Base-by-base conservation (phyloP, 768 basidiomycete species). In the Pisolithus microcarpus region DNA sequence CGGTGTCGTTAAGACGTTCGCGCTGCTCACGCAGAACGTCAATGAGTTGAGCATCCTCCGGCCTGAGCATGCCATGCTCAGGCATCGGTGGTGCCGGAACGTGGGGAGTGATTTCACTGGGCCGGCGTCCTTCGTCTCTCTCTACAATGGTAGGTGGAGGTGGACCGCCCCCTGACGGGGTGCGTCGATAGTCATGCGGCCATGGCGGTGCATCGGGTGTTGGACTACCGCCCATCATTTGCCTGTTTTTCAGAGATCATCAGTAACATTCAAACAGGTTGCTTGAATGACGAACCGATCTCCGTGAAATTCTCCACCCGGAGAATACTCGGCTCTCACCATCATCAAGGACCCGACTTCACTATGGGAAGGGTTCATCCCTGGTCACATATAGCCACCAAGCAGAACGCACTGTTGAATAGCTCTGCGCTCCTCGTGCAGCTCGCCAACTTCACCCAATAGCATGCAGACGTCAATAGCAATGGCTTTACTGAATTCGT, bases 401-500 rank as follows among this genome's bases (percentile, higher is more conserved):
- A 38, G 42, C 44, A 24, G 0, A 16, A 78, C 86, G 45, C 70
- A 91, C 89, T 85, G 80, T 72, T 90, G 85, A 21, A 91, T 72
- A 19, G 76, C 78, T 39, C 88, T 80, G 58, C 83, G 77, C 60
- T 91, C 85, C 66, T 90, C 85, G 4, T 86, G 80, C 43, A 92
- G 72, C 57, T 84, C 87, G 38, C 89, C 87, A 37, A 91, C 90
- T 71, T 92, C 90, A 34, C 77, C n/a, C 79, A 92, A 76, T 13
- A 92, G 73, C 77, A 88, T 84, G 26, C 87, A 81, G 9, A 92
- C 89, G 70, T 92, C 90, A 13, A 78, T 74, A 3, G 90, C 87
- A 43, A 91, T 69, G 1, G 90, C 84, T 64, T 82, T 86, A 65
- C 87, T 91, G 69, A 92, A 92, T 51, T 92, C 87, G 53, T 92